A percentile compares a stretch with the other conserved stretches of the same genome.
Evolutionary conservation across 495 filamentous ascomycete genomes (phyloP).

Genomic region (Neurospora pannonica): DNA sequence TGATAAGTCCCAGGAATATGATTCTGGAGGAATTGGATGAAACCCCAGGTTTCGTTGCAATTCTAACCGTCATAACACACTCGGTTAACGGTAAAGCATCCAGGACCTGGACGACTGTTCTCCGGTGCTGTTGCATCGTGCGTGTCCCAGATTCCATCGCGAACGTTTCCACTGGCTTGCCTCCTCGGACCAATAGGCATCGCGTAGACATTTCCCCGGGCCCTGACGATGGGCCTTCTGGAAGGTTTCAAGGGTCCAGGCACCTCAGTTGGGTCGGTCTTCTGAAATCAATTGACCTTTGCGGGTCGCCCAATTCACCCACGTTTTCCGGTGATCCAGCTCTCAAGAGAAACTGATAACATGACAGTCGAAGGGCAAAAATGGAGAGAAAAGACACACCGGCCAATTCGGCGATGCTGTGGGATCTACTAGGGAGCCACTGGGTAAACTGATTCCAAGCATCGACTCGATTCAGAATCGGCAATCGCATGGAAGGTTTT

Average conservation of each 20-base stretch:
- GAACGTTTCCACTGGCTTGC: neutral
- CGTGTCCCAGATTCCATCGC: neutral
- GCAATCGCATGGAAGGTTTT: neutral
- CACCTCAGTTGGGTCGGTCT: neutral
- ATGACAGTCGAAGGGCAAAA: neutral
- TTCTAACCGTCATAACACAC: neutral
- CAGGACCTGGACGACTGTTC: neutral
- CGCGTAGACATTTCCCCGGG: neutral
- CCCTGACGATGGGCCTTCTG: neutral
- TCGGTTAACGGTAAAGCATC: neutral
- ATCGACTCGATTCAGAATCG: neutral
- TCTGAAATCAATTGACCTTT: neutral
- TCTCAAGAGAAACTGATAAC: neutral
- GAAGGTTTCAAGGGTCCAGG: neutral
- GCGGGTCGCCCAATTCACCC: neutral
- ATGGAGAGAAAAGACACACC: neutral
- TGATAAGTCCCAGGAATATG: neutral
- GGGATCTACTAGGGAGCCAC: neutral
- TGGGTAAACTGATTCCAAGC: neutral
- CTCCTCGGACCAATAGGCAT: neutral
- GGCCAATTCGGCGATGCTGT: neutral
- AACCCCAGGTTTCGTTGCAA: neutral
- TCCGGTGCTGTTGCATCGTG: neutral
- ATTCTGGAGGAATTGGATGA: neutral
- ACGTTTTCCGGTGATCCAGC: neutral